Evolutionary conservation across 2,329 filamentous ascomycete genomes (phyloP), one percentile per base, ranked within the genome.

Genomic region (Alternaria burnsii): DNA sequence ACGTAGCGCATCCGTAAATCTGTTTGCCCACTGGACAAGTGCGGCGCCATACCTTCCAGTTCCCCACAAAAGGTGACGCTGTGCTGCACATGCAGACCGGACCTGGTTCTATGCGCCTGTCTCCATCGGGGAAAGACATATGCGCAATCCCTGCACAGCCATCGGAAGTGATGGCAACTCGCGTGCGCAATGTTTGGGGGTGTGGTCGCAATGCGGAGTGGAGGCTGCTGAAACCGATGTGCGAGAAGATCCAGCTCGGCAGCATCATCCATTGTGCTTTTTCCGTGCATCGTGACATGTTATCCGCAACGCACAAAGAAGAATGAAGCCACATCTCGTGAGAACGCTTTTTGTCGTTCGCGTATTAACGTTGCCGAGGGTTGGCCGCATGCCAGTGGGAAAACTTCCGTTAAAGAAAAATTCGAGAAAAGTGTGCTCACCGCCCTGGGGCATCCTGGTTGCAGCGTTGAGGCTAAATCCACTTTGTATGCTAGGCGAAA

Each of bases 31-130:
- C 59, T 67, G 66, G 50, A 59, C 61, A 62, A 66, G 62, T 61
- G 59, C 48, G 61, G 65, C 67, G 71, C 66, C 58, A 66, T 42
- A 71, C 66, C 58, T 69, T 65, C 64, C 62, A 62, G 66, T 55
- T 63, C 71, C 71, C 74, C 73, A 75, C 72, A 72, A 76, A 72
- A 69, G 71, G 72, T 76, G 75, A 76, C 74, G 73, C 67, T 70
- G 67, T 52, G 60, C 63, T 67, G 65, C 59, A 18, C 68, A 66
- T 66, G 63, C 65, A 65, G 61, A 63, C 61, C 56, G 59, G 59
- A 65, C 59, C 61, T 66, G 58, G 67, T 67, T 65, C 57, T 59
- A 70, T 69, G 66, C 63, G 47, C 53, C 57, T 59, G 52, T 42
- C 66, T 61, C 32, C 54, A 70, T 71, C 36, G 52, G 71, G 70